Evolutionary conservation across 169 alveolate species (phyloP), one percentile per base, ranked within the genome.

Genomic region (Babesia caballi): DNA sequence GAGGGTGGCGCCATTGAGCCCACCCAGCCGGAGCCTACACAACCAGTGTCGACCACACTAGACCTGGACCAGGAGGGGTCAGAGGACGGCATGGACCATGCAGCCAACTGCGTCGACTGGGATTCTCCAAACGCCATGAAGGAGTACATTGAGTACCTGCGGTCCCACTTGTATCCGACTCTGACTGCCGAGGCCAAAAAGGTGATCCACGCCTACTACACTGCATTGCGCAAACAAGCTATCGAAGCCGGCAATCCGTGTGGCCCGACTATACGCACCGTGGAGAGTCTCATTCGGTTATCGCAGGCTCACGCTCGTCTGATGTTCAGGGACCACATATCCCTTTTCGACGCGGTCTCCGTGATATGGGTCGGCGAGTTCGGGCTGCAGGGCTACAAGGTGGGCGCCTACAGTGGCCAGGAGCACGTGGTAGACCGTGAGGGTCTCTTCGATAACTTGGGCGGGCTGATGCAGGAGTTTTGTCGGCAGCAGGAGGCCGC

Each of bases 271-370:
- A 74, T 94, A 11, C 74, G 98, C 59, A 89, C 91, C 66, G 47
- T 96, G 21, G 98, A 96, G 67, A 88, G 96, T 49, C 76, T 96
- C 35, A 90, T 93, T 5, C 82, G 98, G 57, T 70, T 96, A 32
- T 77, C 96, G 59, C 95, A 96, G 88, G 98, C 98, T 28, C 97
- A 95, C 83, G 96, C 98, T 2, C 82, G 96, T 32, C 84, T 95
- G 23, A 83, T 94, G 94, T 63, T 52, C 44, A 92, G 90, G 65
- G 67, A 89, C 38, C 66, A 53, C 3, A 93, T 91, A 4, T 70
- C 70, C 28, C 65, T 87, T 6, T 89, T 82, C 73, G 98, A 94
- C 86, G 94, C 70, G 12, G 85, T 75, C 9, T 75, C 81, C 17
- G 80, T 66, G 51, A 75, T 75, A 19, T 75, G 76, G 69, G 23